Evolutionary conservation across 2,329 filamentous ascomycete genomes (phyloP).

Genomic region (Rutstroemia sp.): DNA sequence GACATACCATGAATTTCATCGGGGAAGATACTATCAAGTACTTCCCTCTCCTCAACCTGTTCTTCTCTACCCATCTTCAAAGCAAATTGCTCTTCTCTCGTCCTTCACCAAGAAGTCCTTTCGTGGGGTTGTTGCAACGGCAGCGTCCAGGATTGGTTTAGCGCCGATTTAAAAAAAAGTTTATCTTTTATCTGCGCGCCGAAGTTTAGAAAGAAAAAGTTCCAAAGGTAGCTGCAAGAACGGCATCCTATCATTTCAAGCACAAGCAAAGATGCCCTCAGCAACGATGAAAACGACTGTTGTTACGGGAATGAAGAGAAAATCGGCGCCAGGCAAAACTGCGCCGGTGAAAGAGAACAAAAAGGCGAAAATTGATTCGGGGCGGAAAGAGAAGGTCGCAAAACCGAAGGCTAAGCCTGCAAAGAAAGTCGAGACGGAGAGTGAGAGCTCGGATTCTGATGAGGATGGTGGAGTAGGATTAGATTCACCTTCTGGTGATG

Average conservation of each 20-base stretch:
- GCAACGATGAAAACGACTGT: constrained; percentile 37
- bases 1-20: constrained; percentile 84
- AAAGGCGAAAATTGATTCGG: constrained; percentile 39
- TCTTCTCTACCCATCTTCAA: constrained; percentile 67
- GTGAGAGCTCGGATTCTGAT: constrained; percentile 23
- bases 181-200: constrained; percentile 9
- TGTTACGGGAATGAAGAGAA: constrained; percentile 48
- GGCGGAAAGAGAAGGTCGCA: constrained; percentile 4
- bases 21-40: constrained; percentile 96
- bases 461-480: constrained; percentile 24
- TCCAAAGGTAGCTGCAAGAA: constrained; percentile 1
- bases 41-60: constrained; percentile 90
- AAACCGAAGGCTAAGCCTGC: constrained; percentile 14
- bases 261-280: constrained; percentile 24
- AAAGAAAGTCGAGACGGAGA: constrained; percentile 31
- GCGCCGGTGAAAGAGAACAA: constrained; percentile 38
- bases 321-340: constrained; percentile 41
- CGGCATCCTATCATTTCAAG: constrained; percentile 1
- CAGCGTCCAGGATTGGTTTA: constrained; percentile 15
- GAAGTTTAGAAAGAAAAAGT: constrained; percentile 15
- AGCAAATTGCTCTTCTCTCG: constrained; percentile 2
- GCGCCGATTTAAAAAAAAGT: constrained; percentile 14
- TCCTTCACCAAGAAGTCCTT: neutral
- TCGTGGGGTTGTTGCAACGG: constrained; percentile 6
- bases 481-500: constrained; percentile 27